Base-by-base conservation (phyloP, 768 basidiomycete genomes). In the Scleroderma bovista region DNA sequence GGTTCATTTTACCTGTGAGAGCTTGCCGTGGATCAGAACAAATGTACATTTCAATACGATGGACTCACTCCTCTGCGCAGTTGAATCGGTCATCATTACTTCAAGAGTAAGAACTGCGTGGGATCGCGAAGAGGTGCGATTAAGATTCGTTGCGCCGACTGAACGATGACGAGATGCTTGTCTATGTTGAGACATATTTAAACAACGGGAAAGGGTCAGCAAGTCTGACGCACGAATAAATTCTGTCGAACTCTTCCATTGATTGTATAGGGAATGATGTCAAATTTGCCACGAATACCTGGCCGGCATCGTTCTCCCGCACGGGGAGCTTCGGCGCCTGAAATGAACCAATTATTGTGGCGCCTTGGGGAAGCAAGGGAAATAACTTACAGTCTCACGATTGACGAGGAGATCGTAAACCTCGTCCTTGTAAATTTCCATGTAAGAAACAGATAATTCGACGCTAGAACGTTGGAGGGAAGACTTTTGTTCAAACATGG, bases 341-440 rank as follows among this genome's bases (percentile, higher is more conserved):
- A 23, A 11, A 39, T 12, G n/a, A 23, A 51, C 34, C 15, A 48
- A 43, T 20, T n/a, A 19, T 5, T 19, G n/a, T n/a, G n/a, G n/a
- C n/a, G n/a, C n/a, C n/a, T n/a, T n/a, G n/a, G n/a, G n/a, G 10
- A n/a, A 19, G 12, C 33, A 19, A 22, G 39, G 36, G 1, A 46
- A 17, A 31, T 26, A 24, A 72, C 80, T 19, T 58, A 85, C 86
- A 48, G 75, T 80, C 50, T 86, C 86, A 46, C 86, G 73, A 46
- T 77, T 72, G 1, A 88, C 88, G 3, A 94, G 75, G 22, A 95
- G 76, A 62, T 93, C 92, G 59, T 88, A 93, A 3, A 88, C 86
- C 54, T 94, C 92, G 60, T 94, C 91, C 60, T 88, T 89, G 69
- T 93, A 90, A 47, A 94, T 90, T 64, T 94, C 91, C 80, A 90